A percentile compares a stretch with the other conserved stretches of the same genome.
These are phyloP conservation scores for Castanopsis chinensis DNA, from an alignment of 306 rosid genomes.

Conservation along the genomic window DNA sequence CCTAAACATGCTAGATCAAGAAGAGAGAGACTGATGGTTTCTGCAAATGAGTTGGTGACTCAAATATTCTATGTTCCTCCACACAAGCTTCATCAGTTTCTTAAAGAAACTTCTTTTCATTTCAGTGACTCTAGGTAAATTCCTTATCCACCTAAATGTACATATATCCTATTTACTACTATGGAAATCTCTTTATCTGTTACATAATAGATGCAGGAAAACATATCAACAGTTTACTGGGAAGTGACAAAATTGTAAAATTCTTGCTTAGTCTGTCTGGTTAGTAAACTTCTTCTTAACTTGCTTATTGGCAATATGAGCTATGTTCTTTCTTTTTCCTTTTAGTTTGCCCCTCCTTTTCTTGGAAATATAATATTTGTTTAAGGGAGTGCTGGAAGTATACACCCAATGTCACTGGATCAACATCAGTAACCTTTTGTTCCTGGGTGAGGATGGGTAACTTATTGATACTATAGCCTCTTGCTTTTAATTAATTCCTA, in stretches of 20 bases:
- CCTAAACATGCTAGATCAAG: conserved; percentile 71
- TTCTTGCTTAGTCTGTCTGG: not conserved
- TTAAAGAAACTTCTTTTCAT: conserved; percentile 62
- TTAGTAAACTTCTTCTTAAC: not conserved
- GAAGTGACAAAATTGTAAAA: not conserved
- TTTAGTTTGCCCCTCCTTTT: not conserved
- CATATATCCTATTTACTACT: not conserved
- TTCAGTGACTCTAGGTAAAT: conserved; percentile 70
- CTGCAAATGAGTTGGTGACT: conserved; percentile 66
- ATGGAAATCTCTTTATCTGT: not conserved
- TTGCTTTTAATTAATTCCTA: not conserved
- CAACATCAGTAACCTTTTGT: not conserved
- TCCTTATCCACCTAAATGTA: not conserved
- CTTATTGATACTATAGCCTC: not conserved
- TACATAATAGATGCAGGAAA: not conserved
- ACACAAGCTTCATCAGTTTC: conserved; percentile 76
- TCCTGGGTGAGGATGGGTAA: not conserved
- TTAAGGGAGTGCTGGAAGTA: not conserved
- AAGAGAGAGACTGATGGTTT: conserved; percentile 67
- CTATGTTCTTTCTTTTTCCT: not conserved
- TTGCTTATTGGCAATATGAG: not conserved
- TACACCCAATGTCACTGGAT: not conserved
- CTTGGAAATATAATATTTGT: not conserved
- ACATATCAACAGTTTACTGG: not conserved
- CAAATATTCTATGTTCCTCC: conserved; percentile 96